Evolutionary conservation across 176 grass and related monocot species (phyloP).

Genomic region (Oropetium thomaeum): DNA sequence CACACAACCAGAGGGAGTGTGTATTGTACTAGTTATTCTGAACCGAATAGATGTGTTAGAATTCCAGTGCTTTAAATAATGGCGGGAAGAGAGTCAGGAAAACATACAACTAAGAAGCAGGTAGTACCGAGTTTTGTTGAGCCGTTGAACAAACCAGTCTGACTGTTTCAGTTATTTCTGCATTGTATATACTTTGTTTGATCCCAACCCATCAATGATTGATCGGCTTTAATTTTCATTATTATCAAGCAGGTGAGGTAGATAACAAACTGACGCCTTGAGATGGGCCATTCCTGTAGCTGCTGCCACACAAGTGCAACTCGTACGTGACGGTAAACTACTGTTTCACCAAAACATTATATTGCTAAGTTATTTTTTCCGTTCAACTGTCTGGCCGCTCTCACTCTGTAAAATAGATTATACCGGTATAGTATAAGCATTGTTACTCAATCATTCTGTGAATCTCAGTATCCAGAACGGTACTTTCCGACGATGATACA

Average conservation of each 20-base stretch:
- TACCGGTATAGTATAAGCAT: background rate
- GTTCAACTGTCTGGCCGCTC: background rate
- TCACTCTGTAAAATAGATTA: too few species aligned
- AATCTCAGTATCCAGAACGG: too few species aligned
- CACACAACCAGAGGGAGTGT: background rate
- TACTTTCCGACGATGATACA: too few species aligned
- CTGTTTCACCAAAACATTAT: background rate
- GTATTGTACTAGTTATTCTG: background rate
- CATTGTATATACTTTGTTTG: background rate
- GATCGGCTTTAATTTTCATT: slow-evolving; percentile 30
- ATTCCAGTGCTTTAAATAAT: too few species aligned
- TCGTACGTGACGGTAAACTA: too few species aligned
- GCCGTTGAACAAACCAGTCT: slow-evolving; percentile 32
- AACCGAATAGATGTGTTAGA: too few species aligned
- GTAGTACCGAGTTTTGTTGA: slow-evolving; percentile 20
- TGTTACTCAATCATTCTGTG: background rate
- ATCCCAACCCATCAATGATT: background rate
- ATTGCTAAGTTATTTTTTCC: background rate
- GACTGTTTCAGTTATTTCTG: slow-evolving; percentile 2
- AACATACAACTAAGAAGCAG: slow-evolving; percentile 18
- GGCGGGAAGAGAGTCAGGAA: background rate
- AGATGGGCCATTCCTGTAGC: background rate
- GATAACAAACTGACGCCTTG: background rate
- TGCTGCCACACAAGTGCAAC: background rate
- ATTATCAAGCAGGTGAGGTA: slow-evolving; percentile 1